Evolutionary conservation across 2,329 filamentous ascomycete species (phyloP).

Genomic region (Colletotrichum zoysiae): DNA sequence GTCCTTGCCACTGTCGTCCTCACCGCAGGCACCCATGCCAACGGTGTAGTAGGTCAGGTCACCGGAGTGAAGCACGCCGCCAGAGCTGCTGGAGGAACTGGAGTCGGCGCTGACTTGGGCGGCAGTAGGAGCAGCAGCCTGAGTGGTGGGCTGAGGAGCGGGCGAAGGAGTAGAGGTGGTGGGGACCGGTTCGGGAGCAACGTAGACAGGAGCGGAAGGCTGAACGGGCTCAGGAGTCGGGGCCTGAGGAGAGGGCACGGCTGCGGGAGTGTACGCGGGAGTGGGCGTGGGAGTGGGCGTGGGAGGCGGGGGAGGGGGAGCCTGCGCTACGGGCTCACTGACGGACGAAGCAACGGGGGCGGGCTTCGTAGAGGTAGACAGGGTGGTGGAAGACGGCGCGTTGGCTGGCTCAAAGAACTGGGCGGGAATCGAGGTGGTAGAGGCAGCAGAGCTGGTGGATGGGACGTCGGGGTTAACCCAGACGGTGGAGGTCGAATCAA

Average conservation of each 20-base stretch:
- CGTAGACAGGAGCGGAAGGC: conserved; percentile 32
- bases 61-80: conserved; percentile 61
- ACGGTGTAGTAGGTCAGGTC: conserved; percentile 82
- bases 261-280: conserved; percentile 36
- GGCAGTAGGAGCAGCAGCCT: conserved; percentile 33
- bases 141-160: conserved; percentile 36
- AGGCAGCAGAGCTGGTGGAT: conserved; percentile 46
- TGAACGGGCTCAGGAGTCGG: conserved; percentile 43
- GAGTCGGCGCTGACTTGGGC: conserved; percentile 22
- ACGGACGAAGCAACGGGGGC: conserved; percentile 6
- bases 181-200: conserved; percentile 25
- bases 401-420: conserved; percentile 50
- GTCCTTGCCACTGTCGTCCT: conserved; percentile 69
- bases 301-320: conserved; percentile 35
- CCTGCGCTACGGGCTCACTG: conserved; percentile 25
- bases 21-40: conserved; percentile 77
- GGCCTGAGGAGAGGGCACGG: conserved; percentile 43
- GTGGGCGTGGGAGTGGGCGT: conserved; percentile 36
- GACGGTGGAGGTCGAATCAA: conserved; percentile 63
- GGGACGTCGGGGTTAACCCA: conserved; percentile 52
- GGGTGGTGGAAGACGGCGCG: conserved; percentile 26
- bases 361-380: conserved; percentile 32
- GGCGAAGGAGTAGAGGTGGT: conserved; percentile 36
- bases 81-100: conserved; percentile 42
- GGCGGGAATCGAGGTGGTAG: conserved; percentile 45